Base-by-base conservation (phyloP, 1,284 basidiomycete species). In the Thecaphora frezii region DNA sequence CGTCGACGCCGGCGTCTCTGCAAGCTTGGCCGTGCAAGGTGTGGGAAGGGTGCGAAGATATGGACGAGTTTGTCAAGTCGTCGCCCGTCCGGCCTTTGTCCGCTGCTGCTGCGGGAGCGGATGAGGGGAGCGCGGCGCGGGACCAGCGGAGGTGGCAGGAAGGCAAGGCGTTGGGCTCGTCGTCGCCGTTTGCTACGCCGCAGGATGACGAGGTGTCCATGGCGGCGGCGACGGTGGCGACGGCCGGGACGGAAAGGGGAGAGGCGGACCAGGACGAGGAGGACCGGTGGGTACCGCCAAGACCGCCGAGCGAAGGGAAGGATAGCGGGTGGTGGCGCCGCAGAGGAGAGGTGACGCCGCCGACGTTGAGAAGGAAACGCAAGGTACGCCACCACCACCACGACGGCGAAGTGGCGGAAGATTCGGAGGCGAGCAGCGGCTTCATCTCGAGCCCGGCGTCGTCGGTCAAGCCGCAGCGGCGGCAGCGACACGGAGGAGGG, bases 391-490 rank as follows among this genome's bases (percentile, higher is more conserved):
- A 9, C 38, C n/a, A 40, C 18, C 8, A n/a, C 38, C n/a, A 56
- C 59, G 41, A 61, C 59, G 2, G 57, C 58, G 26, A 60, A 49
- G 26, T 46, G 19, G 41, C 24, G 12, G 18, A 44, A 3, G 43
- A 44, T n/a, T 44, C 43, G 43, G 43, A 44, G 24, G 42, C 42
- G 3, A 54, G 48, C 9, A 59, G 56, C 33, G 65, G 65, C 0
- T 58, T 67, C 16, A 67, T 67, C 42, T 67, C 60, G 24, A 60
- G 57, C 21, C 65, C 65, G 13, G 57, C 58, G 21, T 60, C 60
- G 21, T 54, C 51, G 19, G 50, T 30, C 19, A 46, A 49, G 14
- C 23, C 22, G 48, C 44, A 59, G 24, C 33, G 46, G 14, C n/a
- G 42, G 24, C 42, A 26, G 5, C 42, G 16, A 8, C 23, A 41